phyloP scores from a whole-genome alignment of 2,329 filamentous ascomycete species.

The Colletotrichum sp. region DNA sequence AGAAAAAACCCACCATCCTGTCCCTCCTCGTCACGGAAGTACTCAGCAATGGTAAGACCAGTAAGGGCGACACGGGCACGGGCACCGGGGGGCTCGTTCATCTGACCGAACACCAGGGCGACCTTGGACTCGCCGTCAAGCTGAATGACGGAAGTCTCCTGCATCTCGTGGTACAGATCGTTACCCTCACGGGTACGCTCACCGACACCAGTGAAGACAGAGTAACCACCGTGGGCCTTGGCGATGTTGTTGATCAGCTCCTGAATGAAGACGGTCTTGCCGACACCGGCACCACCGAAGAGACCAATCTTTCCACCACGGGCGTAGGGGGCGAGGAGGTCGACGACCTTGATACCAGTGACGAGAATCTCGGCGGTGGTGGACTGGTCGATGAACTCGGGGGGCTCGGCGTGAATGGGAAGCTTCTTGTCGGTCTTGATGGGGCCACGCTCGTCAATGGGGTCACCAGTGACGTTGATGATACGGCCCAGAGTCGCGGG shows the following conservation, averaged over 20 bases:
- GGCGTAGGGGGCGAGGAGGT: slow-evolving; percentile 97
- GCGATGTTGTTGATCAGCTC: slow-evolving; percentile 99
- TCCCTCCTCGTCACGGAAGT: slow-evolving; percentile 78
- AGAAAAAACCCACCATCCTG: slow-evolving; percentile 74
- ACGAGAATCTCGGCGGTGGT: slow-evolving; percentile 95
- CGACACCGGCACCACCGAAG: slow-evolving; percentile 99
- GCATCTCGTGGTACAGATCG: slow-evolving; percentile 99
- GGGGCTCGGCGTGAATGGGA: slow-evolving; percentile 94
- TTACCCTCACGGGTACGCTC: slow-evolving; percentile 99
- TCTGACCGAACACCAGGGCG: slow-evolving; percentile 99
- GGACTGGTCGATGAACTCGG: slow-evolving; percentile 92
- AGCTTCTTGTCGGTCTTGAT: slow-evolving; percentile 90
- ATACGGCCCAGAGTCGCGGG: slow-evolving; percentile 95
- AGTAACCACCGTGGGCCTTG: slow-evolving; percentile 99
- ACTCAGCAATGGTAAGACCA: slow-evolving; percentile 80
- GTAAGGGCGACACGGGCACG: slow-evolving; percentile 99
- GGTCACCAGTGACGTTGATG: slow-evolving; percentile 99
- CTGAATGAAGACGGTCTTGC: slow-evolving; percentile 99
- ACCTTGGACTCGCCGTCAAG: slow-evolving; percentile 99
- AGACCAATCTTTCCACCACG: slow-evolving; percentile 99
- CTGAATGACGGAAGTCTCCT: slow-evolving; percentile 99
- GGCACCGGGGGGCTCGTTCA: slow-evolving; percentile 99
- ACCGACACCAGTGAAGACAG: slow-evolving; percentile 99
- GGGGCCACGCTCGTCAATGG: slow-evolving; percentile 98
- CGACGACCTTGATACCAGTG: slow-evolving; percentile 99